These are phyloP conservation scores for Polysphondylium violaceum DNA, from an alignment of 78 protist genomes.

Conservation along the genomic window DNA sequence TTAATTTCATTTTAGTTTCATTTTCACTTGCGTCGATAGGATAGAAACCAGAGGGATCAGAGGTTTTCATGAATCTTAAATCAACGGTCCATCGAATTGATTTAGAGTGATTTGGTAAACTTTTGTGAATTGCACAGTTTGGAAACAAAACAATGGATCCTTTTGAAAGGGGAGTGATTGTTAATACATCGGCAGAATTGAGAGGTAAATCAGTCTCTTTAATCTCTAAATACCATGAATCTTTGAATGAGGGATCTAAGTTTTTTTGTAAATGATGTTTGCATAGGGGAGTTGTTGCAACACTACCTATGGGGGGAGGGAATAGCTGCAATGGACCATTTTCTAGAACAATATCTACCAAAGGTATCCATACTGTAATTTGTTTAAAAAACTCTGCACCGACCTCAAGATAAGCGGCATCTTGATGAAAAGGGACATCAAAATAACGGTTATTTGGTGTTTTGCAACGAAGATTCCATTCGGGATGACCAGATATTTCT, in stretches of 20 bases:
- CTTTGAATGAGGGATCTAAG: background rate
- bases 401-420: slow-evolving; percentile 22
- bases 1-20: slow-evolving; percentile 61
- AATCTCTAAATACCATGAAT: slow-evolving; percentile 68
- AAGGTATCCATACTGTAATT: slow-evolving; percentile 49
- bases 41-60: slow-evolving; percentile 63
- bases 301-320: background rate
- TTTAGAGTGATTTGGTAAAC: slow-evolving; percentile 33
- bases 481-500: slow-evolving; percentile 68
- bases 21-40: slow-evolving; percentile 9
- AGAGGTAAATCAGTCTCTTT: background rate
- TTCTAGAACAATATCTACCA: slow-evolving; percentile 13
- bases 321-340: slow-evolving; percentile 46
- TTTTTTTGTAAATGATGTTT: slow-evolving; percentile 23
- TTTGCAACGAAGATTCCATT: slow-evolving; percentile 70
- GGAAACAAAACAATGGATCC: slow-evolving; percentile 50
- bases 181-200: background rate
- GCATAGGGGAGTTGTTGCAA: background rate
- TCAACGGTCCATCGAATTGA: slow-evolving; percentile 57
- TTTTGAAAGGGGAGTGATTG: background rate
- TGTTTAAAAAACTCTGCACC: slow-evolving; percentile 48
- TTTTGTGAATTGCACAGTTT: slow-evolving; percentile 14
- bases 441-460: slow-evolving; percentile 44
- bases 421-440: slow-evolving; percentile 72
- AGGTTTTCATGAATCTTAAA: slow-evolving; percentile 53